Evolutionary conservation across 2,329 filamentous ascomycete species (phyloP).

Genomic region (Cordyceps tenuipes): DNA sequence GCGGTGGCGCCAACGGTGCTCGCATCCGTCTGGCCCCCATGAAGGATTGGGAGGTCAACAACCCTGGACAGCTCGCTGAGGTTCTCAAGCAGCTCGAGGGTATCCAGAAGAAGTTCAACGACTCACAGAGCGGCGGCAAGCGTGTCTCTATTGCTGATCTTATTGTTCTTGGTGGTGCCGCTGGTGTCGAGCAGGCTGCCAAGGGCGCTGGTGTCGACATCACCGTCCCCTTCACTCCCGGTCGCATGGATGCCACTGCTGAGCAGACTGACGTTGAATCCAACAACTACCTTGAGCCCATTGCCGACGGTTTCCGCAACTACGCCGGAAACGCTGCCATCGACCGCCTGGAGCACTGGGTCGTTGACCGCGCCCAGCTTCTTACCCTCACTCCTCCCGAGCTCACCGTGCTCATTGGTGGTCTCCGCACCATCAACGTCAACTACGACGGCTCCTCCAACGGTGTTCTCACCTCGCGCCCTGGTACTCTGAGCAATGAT

Average conservation of each 20-base stretch:
- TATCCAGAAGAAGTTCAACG: slow-evolving; percentile 60
- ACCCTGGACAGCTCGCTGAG: slow-evolving; percentile 55
- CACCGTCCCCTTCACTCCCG: slow-evolving; percentile 62
- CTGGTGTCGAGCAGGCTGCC: slow-evolving; percentile 65
- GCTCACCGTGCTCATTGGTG: slow-evolving; percentile 61
- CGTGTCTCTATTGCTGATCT: slow-evolving; percentile 71
- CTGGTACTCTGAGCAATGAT: slow-evolving; percentile 66
- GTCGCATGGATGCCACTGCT: slow-evolving; percentile 62
- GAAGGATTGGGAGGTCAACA: slow-evolving; percentile 67
- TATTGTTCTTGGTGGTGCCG: slow-evolving; percentile 65
- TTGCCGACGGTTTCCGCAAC: slow-evolving; percentile 72
- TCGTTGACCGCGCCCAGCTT: slow-evolving; percentile 64
- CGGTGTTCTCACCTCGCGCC: slow-evolving; percentile 60
- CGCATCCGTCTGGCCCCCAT: slow-evolving; percentile 68
- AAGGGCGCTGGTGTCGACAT: slow-evolving; percentile 37
- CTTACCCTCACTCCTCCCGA: slow-evolving; percentile 65
- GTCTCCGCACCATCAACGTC: slow-evolving; percentile 58
- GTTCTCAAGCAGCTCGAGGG: slow-evolving; percentile 54
- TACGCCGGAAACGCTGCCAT: slow-evolving; percentile 56
- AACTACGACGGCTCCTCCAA: slow-evolving; percentile 63
- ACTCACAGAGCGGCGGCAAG: slow-evolving; percentile 50
- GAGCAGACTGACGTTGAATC: slow-evolving; percentile 62
- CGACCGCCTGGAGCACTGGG: slow-evolving; percentile 57
- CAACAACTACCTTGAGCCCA: slow-evolving; percentile 58
- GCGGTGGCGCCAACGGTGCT: slow-evolving; percentile 71